Evolutionary conservation across 371 early-diverging fungal genomes (phyloP).

Genomic region (Cladochytrium tenue): DNA sequence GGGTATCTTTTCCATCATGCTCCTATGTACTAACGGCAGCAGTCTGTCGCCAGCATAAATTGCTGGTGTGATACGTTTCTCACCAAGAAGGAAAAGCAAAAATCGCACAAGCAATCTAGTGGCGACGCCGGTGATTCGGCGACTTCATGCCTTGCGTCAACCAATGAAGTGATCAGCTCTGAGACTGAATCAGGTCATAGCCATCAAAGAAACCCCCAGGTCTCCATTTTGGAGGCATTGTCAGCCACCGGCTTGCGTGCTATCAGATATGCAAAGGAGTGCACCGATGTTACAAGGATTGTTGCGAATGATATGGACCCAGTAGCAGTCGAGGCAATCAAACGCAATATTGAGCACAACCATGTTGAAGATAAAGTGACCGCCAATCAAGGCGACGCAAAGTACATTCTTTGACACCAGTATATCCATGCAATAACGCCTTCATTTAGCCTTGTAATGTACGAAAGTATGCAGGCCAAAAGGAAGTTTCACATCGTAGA

Average conservation of each 20-base stretch:
- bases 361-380: slow-evolving; percentile 68
- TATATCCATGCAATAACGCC: background rate
- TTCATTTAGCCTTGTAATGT: slow-evolving; percentile 71
- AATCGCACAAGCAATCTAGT: slow-evolving; percentile 23
- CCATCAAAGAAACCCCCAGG: slow-evolving; percentile 7
- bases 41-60: slow-evolving; percentile 89
- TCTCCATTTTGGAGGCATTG: slow-evolving; percentile 91
- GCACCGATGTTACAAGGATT: slow-evolving; percentile 77
- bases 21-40: background rate
- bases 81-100: slow-evolving; percentile 48
- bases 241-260: slow-evolving; percentile 98
- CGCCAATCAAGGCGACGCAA: slow-evolving; percentile 85
- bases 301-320: slow-evolving; percentile 92
- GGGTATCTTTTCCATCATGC: background rate
- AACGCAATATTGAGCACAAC: slow-evolving; percentile 87
- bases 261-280: slow-evolving; percentile 97
- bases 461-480: slow-evolving; percentile 46
- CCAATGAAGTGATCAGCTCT: no score
- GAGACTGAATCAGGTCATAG: no score
- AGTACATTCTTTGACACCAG: slow-evolving; percentile 24
- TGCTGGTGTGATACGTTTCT: slow-evolving; percentile 77
- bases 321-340: slow-evolving; percentile 90
- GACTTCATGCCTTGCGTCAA: background rate
- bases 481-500: slow-evolving; percentile 83
- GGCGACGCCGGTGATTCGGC: background rate